Base-by-base conservation (phyloP, 169 alveolate genomes). In the Plasmodium chabaudi region DNA sequence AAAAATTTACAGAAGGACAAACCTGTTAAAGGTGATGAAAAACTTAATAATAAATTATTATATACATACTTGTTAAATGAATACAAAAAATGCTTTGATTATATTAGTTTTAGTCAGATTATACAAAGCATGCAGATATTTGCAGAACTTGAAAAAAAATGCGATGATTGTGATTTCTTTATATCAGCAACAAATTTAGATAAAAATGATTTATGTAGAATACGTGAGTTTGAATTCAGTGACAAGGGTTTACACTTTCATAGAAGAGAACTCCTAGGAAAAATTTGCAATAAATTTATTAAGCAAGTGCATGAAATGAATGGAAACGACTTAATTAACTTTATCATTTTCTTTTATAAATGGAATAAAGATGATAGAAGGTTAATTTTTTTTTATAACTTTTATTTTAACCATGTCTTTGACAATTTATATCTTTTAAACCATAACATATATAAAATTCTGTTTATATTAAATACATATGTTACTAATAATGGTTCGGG, bases 281-380 rank as follows among this genome's bases (percentile, higher is more conserved):
- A 77, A 77, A 77, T 77, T 27, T 77, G 88, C 63, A 77, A 77
- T 19, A 77, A 57, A 57, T 21, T 77, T 44, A 77, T 77, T 27
- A 77, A 65, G 51, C 19, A 47, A 47, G 69, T 77, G 27, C 88
- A 77, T 77, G 88, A 77, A 63, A 49, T 77, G 47, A 63, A 55
- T 56, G 88, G 88, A 77, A 77, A 77, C 53, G 88, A 77, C 63
- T 64, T 77, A 57, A 77, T 77, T 77, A 74, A 63, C 65, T 77
- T 77, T 64, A 63, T 77, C 61, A 46, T 77, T 77, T 63, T 63
- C 42, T 77, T 77, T 64, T 77, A 19, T 77, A 77, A 69, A 77
- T 77, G 88, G 88, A 77, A 64, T 64, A 77, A 77, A 65, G 46
- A 57, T 65, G 79, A 77, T 59, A 77, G 56, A 27, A 63, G 57